These are phyloP conservation scores for Thozetella sp. DNA, from an alignment of 495 filamentous ascomycete genomes.

Conservation along the genomic window DNA sequence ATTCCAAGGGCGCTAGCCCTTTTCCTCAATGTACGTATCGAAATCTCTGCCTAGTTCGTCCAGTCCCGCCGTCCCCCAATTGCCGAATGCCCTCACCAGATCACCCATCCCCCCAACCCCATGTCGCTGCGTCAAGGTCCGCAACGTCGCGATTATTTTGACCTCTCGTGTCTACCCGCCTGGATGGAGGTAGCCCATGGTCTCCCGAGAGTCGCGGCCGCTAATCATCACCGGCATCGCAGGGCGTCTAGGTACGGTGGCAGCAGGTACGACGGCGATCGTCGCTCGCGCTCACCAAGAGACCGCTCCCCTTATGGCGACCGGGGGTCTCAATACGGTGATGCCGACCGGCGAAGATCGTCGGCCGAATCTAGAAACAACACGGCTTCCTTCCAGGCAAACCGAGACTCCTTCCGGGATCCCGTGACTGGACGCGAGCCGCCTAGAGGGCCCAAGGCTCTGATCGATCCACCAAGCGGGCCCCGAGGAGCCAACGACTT, in stretches of 20 bases:
- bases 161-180: not conserved
- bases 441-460: slow-evolving; percentile 71
- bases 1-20: not conserved
- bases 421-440: slow-evolving; percentile 47
- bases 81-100: not conserved
- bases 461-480: slow-evolving; percentile 66
- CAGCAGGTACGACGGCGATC: slow-evolving; percentile 46
- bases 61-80: not conserved
- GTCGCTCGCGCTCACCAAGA: slow-evolving; percentile 53
- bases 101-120: not conserved
- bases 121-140: not conserved
- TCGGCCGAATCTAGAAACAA: slow-evolving; percentile 51
- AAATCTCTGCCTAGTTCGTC: slow-evolving; percentile 1
- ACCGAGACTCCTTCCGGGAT: slow-evolving; percentile 50
- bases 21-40: not conserved
- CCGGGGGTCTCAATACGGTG: slow-evolving; percentile 46
- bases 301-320: slow-evolving; percentile 60
- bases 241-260: slow-evolving; percentile 44
- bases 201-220: not conserved
- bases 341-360: slow-evolving; percentile 47
- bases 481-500: slow-evolving; percentile 52
- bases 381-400: slow-evolving; percentile 43
- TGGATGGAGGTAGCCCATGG: not conserved
- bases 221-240: slow-evolving; percentile 21
- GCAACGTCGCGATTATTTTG: not conserved